phyloP scores from a whole-genome alignment of 2,329 filamentous ascomycete species.

The Acrocalymma vagum region DNA sequence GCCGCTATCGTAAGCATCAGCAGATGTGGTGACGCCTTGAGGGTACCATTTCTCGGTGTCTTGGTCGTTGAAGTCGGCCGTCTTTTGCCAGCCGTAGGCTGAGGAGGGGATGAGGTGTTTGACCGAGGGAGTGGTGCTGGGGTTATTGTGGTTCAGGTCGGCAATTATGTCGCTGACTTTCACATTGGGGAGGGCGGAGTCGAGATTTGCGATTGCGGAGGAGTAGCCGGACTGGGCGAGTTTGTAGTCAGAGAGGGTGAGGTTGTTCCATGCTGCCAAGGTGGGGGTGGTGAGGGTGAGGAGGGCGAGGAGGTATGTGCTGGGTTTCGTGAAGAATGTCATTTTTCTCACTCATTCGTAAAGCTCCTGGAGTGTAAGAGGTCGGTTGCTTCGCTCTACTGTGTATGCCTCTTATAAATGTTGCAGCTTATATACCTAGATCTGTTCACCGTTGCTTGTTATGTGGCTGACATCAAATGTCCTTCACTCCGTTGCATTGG shows the following conservation, averaged over 20 bases:
- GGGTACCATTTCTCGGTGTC: slow-evolving; percentile 19
- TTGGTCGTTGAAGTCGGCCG: slow-evolving; percentile 15
- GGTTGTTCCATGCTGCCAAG: slow-evolving; percentile 17
- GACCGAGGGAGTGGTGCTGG: slow-evolving; percentile 8
- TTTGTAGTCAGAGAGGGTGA: slow-evolving; percentile 14
- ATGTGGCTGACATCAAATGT: too few species aligned
- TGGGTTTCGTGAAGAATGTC: too few species aligned
- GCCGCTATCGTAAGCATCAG: slow-evolving; percentile 17
- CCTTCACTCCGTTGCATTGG: too few species aligned
- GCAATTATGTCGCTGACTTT: slow-evolving; percentile 13
- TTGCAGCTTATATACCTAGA: too few species aligned
- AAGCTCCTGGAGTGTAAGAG: too few species aligned
- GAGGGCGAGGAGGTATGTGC: slow-evolving; percentile 1
- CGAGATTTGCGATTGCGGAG: slow-evolving; percentile 14
- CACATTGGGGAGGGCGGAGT: slow-evolving; percentile 13
- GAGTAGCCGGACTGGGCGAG: slow-evolving; percentile 14
- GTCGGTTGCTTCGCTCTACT: too few species aligned
- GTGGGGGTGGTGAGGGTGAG: not conserved
- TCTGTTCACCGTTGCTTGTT: too few species aligned
- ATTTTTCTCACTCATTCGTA: too few species aligned
- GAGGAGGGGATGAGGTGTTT: slow-evolving; percentile 16
- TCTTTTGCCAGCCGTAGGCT: slow-evolving; percentile 14
- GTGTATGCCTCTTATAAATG: too few species aligned
- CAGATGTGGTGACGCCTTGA: slow-evolving; percentile 20
- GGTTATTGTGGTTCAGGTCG: slow-evolving; percentile 18